Percentiles rank a stretch among this genome's conserved stretches.
phyloP scores from a whole-genome alignment of 306 rosid genomes.

The Casuarina cunninghamiana region DNA sequence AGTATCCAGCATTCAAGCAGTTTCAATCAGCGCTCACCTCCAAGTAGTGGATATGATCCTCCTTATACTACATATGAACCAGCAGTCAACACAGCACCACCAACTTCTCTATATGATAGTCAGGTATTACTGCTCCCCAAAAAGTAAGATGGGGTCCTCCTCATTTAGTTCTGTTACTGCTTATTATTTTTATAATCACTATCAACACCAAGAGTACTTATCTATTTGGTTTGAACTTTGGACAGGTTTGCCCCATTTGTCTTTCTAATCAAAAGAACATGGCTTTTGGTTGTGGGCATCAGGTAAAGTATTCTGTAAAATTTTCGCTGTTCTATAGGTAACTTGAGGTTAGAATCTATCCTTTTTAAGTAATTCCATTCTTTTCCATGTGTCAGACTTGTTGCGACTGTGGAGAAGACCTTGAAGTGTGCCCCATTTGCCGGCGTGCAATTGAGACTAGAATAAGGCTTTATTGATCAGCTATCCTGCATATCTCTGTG shows the following conservation, averaged over 20 bases:
- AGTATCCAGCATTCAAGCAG: conserved; percentile 50
- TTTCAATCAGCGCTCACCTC: conserved; percentile 41
- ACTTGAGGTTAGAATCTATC: neutral
- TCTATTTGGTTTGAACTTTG: conserved; percentile 1
- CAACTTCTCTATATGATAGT: conserved; percentile 50
- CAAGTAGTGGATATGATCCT: conserved; percentile 13
- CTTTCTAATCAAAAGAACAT: conserved; percentile 62
- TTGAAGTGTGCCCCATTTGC: conserved; percentile 75
- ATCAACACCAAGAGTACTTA: conserved; percentile 8
- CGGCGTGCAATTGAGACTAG: conserved; percentile 59
- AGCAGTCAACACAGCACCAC: conserved; percentile 6
- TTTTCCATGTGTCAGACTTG: conserved; percentile 60
- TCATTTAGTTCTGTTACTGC: neutral
- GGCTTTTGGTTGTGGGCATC: conserved; percentile 95
- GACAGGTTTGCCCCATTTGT: conserved; percentile 83
- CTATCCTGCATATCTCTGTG: conserved; percentile 1
- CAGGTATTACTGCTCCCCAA: conserved; percentile 48
- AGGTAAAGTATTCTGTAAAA: conserved; percentile 47
- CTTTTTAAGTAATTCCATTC: neutral
- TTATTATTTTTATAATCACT: conserved; percentile 1
- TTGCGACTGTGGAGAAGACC: conserved; percentile 71
- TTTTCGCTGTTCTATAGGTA: conserved; percentile 20
- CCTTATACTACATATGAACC: conserved; percentile 11
- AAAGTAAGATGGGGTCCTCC: conserved; percentile 8
- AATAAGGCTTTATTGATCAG: conserved; percentile 63